These are phyloP conservation scores for Echinosophora koreensis DNA, from an alignment of 306 rosid species.

Conservation along the genomic window DNA sequence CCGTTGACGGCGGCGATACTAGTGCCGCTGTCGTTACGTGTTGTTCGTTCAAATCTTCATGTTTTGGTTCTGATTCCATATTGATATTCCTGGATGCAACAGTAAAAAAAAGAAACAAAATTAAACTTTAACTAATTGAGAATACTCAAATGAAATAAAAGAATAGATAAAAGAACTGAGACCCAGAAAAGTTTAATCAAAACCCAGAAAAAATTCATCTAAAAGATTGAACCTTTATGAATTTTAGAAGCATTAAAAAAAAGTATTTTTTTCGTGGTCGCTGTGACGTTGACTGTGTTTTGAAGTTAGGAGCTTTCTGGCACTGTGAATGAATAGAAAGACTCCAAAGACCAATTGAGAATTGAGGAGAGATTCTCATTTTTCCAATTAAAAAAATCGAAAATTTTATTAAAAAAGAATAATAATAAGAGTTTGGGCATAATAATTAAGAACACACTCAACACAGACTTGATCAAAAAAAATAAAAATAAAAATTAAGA, in stretches of 20 bases:
- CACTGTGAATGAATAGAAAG: conserved; percentile 32
- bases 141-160: too few relatives aligned
- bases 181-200: not conserved
- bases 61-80: not conserved
- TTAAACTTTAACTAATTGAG: not conserved
- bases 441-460: too few relatives aligned
- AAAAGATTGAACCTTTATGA: conserved; percentile 24
- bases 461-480: too few relatives aligned
- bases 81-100: conserved; percentile 28
- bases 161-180: too few relatives aligned
- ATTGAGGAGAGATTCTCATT: conserved; percentile 44
- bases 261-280: not conserved
- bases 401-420: too few relatives aligned
- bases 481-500: too few relatives aligned
- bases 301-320: conserved; percentile 42
- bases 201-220: not conserved
- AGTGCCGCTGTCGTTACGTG: too few relatives aligned
- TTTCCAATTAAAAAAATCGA: not conserved
- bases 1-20: too few relatives aligned
- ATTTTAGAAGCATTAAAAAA: not conserved
- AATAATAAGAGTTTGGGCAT: too few relatives aligned
- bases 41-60: too few relatives aligned
- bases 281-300: conserved; percentile 47
- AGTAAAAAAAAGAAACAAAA: not conserved
- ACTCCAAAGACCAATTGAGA: not conserved